Percentiles rank a stretch among this genome's conserved stretches.
Evolutionary conservation across 1,139 yeast genomes (phyloP).

Genomic region (Saccharomyces hybrid): DNA sequence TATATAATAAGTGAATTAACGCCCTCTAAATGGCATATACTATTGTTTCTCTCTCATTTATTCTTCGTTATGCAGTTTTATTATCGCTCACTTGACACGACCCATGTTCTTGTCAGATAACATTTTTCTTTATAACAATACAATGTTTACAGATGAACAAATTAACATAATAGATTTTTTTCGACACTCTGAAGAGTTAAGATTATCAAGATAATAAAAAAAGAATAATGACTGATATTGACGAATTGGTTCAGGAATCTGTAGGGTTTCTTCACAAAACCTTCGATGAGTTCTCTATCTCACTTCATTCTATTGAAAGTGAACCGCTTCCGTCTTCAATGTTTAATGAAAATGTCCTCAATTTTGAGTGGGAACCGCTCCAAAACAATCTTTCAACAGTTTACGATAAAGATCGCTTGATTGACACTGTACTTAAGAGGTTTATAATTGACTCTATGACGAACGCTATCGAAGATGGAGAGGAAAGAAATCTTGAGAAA

Average conservation of each 20-base stretch:
- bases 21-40: neutral
- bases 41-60: neutral
- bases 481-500: slow-evolving; percentile 3
- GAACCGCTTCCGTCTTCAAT: neutral
- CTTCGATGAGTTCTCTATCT: neutral
- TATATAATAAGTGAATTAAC: neutral
- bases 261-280: slow-evolving; percentile 4
- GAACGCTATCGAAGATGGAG: slow-evolving; percentile 6
- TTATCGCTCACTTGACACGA: neutral
- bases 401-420: slow-evolving; percentile 11
- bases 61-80: neutral
- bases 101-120: neutral
- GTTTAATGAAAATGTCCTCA: slow-evolving; percentile 6
- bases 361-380: slow-evolving; percentile 12
- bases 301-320: neutral
- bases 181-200: too few relatives aligned
- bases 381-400: neutral
- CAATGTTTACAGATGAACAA: too few relatives aligned
- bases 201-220: neutral
- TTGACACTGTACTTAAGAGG: slow-evolving; percentile 14
- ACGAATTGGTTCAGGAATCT: neutral
- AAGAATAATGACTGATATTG: neutral
- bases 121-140: neutral
- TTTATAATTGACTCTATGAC: slow-evolving; percentile 12
- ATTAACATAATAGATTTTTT: neutral